A percentile compares a stretch with the other conserved stretches of the same genome.
These are phyloP conservation scores for Calophaca sinica DNA, from an alignment of 306 rosid species.

Conservation along the genomic window DNA sequence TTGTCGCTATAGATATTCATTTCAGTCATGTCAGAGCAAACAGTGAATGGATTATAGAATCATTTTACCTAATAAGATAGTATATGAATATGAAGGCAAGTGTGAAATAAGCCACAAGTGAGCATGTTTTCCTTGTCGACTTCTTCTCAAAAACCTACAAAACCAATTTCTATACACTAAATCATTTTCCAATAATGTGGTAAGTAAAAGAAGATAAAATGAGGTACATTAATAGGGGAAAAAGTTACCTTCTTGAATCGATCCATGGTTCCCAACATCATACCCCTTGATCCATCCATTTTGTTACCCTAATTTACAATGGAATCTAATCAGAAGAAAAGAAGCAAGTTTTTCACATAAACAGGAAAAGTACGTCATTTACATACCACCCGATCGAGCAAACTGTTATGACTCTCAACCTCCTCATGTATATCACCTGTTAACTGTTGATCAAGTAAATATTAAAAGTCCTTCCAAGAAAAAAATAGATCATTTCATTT, in stretches of 20 bases:
- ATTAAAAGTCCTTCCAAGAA: slow-evolving; percentile 23
- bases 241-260: slow-evolving; percentile 83
- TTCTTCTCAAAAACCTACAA: slow-evolving; percentile 90
- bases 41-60: slow-evolving; percentile 18
- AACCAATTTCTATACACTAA: slow-evolving; percentile 40
- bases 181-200: slow-evolving; percentile 37
- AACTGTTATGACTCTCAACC: slow-evolving; percentile 84
- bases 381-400: slow-evolving; percentile 89
- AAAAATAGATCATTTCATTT: slow-evolving; percentile 40
- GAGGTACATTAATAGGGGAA: slow-evolving; percentile 24
- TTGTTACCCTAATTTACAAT: slow-evolving; percentile 68
- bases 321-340: slow-evolving; percentile 41
- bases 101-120: slow-evolving; percentile 72
- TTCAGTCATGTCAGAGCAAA: slow-evolving; percentile 23
- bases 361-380: slow-evolving; percentile 2
- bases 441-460: slow-evolving; percentile 62
- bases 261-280: slow-evolving; percentile 95
- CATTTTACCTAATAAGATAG: slow-evolving; percentile 77
- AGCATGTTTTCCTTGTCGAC: slow-evolving; percentile 73
- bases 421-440: slow-evolving; percentile 97
- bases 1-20: neutral
- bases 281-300: slow-evolving; percentile 95
- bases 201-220: slow-evolving; percentile 30
- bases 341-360: neutral
- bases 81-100: slow-evolving; percentile 67